A percentile compares a stretch with the other conserved stretches of the same genome.
phyloP scores from a whole-genome alignment of 2,329 filamentous ascomycete species.

The Acrocalymma vagum region DNA sequence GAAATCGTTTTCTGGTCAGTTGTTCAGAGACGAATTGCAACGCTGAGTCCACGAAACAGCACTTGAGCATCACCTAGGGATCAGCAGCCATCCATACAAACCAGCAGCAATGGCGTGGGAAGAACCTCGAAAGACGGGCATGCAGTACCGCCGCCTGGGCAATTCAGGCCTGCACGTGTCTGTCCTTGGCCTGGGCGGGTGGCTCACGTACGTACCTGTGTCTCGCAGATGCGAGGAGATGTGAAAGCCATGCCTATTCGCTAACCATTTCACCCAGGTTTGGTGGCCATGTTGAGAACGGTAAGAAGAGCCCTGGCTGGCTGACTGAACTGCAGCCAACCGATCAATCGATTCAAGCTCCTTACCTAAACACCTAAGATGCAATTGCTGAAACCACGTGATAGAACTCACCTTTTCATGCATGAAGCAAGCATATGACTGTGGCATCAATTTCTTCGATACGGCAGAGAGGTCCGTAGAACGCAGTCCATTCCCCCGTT shows the following conservation, averaged over 20 bases:
- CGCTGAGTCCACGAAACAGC: too few relatives aligned
- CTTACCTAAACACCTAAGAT: not conserved
- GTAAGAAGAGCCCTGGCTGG: slow-evolving; percentile 46
- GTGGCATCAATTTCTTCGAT: slow-evolving; percentile 55
- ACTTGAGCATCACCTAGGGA: too few relatives aligned
- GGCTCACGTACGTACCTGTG: slow-evolving; percentile 67
- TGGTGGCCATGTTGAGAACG: slow-evolving; percentile 74
- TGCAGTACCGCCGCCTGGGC: slow-evolving; percentile 73
- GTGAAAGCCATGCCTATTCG: too few relatives aligned
- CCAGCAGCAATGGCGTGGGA: slow-evolving; percentile 34
- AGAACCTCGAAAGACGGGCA: slow-evolving; percentile 42
- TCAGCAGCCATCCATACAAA: too few relatives aligned
- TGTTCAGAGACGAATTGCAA: too few relatives aligned
- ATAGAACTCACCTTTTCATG: slow-evolving; percentile 64
- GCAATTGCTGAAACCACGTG: slow-evolving; percentile 1
- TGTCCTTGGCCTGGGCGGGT: slow-evolving; percentile 69
- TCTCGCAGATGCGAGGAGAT: too few relatives aligned
- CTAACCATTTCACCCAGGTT: too few relatives aligned
- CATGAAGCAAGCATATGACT: slow-evolving; percentile 64
- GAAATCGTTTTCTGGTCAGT: too few relatives aligned
- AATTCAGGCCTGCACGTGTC: slow-evolving; percentile 78
- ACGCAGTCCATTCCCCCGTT: not conserved
- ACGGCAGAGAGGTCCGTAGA: slow-evolving; percentile 25
- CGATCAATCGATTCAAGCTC: not conserved
- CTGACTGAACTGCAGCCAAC: not conserved